Evolutionary conservation across 2,329 filamentous ascomycete species (phyloP).

Genomic region (Colletotrichum chlorophyti): DNA sequence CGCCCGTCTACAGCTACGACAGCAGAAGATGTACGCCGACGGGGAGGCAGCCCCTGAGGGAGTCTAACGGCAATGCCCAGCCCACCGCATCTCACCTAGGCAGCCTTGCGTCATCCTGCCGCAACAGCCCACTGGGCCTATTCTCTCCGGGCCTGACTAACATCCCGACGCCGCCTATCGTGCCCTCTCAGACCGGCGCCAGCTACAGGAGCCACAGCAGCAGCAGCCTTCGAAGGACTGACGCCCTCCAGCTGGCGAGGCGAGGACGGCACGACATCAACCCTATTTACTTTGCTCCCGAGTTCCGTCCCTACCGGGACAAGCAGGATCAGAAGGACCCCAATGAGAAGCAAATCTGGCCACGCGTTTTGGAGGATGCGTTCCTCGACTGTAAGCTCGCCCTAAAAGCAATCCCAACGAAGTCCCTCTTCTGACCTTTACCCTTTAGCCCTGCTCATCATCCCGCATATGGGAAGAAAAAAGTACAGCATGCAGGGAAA

Average conservation of each 20-base stretch:
- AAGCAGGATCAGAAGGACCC: conserved; percentile 70
- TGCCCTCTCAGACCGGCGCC: conserved; percentile 55
- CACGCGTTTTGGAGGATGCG: conserved; percentile 68
- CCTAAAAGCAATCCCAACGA: not conserved
- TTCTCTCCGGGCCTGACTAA: conserved; percentile 54
- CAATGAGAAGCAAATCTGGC: conserved; percentile 67
- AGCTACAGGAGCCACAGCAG: conserved; percentile 39
- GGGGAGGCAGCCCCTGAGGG: conserved; percentile 54
- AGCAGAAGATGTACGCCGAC: conserved; percentile 47
- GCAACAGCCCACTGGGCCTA: conserved; percentile 49
- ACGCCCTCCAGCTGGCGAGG: conserved; percentile 37
- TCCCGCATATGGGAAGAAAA: conserved; percentile 70
- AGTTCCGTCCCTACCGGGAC: conserved; percentile 71
- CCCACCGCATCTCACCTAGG: conserved; percentile 34
- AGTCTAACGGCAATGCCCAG: conserved; percentile 61
- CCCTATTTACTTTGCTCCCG: conserved; percentile 66
- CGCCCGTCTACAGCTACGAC: conserved; percentile 54
- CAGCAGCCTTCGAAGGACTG: conserved; percentile 36
- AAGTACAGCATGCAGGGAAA: conserved; percentile 71
- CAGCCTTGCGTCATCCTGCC: conserved; percentile 47
- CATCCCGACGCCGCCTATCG: conserved; percentile 55
- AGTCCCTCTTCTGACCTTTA: not conserved
- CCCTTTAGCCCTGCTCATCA: conserved; percentile 63
- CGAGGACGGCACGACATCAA: conserved; percentile 52
- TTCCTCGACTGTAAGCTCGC: conserved; percentile 69